Percentiles rank a stretch among this genome's conserved stretches.
Conservation (phyloP, 805 yeast genomes). For the Lachancea sp. region DNA sequence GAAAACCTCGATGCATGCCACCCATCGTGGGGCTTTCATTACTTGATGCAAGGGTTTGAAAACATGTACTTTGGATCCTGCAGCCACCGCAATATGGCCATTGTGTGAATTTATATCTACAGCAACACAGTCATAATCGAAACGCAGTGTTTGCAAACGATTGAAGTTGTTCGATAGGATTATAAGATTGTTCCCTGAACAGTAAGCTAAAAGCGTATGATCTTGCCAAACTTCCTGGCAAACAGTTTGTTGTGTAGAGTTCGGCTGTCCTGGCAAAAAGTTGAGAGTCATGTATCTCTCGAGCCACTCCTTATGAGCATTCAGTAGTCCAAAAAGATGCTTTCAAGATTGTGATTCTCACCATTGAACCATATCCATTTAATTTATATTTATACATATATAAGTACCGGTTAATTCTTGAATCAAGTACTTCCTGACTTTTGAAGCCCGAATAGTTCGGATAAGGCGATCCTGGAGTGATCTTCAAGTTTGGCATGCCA, state of each 20-base stretch:
- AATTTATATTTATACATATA: not conserved
- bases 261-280: conserved; percentile 84
- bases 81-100: conserved; percentile 57
- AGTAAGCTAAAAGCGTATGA: conserved; percentile 60
- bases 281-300: conserved; percentile 46
- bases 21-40: conserved; percentile 44
- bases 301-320: not conserved
- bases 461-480: no score
- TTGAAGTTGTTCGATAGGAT: conserved; percentile 46
- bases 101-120: conserved; percentile 55
- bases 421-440: no score
- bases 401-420: not conserved
- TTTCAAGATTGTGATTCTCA: not conserved
- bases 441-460: no score
- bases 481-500: no score
- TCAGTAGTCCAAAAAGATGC: not conserved
- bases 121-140: conserved; percentile 58
- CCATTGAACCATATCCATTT: not conserved
- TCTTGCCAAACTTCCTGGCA: conserved; percentile 60
- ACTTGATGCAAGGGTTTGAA: conserved; percentile 51
- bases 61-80: conserved; percentile 39
- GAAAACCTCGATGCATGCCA: conserved; percentile 27
- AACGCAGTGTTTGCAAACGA: conserved; percentile 69
- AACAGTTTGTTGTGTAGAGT: conserved; percentile 46
- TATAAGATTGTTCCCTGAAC: conserved; percentile 84